phyloP scores from a whole-genome alignment of 2,329 filamentous ascomycete genomes.

The Metarhizium guizhouense region DNA sequence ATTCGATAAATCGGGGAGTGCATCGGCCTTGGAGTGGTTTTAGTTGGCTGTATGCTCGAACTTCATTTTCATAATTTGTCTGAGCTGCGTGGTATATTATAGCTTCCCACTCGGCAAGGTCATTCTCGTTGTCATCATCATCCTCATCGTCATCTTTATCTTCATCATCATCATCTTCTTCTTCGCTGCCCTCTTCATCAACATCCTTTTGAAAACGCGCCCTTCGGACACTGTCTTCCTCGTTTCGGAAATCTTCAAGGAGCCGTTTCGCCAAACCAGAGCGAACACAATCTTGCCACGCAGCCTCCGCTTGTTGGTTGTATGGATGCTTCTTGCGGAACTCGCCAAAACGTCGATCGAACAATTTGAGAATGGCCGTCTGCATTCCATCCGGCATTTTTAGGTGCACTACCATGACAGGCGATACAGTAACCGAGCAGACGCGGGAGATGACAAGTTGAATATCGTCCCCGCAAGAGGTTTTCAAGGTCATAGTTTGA shows the following conservation, averaged over 20 bases:
- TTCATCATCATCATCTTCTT: slow-evolving; percentile 3
- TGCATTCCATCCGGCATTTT: not conserved
- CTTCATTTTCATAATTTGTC: slow-evolving; percentile 3
- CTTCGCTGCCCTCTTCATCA: not conserved
- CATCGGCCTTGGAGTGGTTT: slow-evolving; percentile 5
- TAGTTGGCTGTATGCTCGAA: slow-evolving; percentile 6
- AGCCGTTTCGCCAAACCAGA: slow-evolving; percentile 6
- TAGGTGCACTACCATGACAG: slow-evolving; percentile 7
- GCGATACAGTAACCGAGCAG: slow-evolving; percentile 3
- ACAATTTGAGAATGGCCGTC: slow-evolving; percentile 8
- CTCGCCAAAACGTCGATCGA: slow-evolving; percentile 7
- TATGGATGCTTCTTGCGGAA: slow-evolving; percentile 3
- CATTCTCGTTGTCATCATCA: slow-evolving; percentile 2
- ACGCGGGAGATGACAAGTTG: slow-evolving; percentile 6
- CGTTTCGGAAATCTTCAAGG: slow-evolving; percentile 1
- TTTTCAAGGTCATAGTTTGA: slow-evolving; percentile 4
- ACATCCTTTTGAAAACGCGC: slow-evolving; percentile 1
- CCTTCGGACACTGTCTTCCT: not conserved
- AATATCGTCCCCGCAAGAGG: not conserved
- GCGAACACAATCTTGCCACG: slow-evolving; percentile 7
- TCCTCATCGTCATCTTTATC: not conserved
- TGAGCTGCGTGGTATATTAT: slow-evolving; percentile 5
- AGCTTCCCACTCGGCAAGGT: slow-evolving; percentile 5
- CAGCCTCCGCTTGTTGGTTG: slow-evolving; percentile 4
- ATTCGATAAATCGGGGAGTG: slow-evolving; percentile 5